Evolutionary conservation across 345 rosid species (phyloP).

Genomic region (Litchi chinensis): DNA sequence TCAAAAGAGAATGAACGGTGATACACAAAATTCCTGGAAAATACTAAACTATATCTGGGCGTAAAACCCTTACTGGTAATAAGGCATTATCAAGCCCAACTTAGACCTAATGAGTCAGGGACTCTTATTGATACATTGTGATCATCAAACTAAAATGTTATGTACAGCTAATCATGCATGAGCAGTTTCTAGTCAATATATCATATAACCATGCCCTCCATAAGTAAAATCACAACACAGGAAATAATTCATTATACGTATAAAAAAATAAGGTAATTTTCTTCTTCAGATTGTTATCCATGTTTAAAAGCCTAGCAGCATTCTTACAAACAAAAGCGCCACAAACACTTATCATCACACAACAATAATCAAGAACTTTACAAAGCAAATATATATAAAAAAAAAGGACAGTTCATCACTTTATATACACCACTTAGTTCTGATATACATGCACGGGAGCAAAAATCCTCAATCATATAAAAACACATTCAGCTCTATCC

Average conservation of each 20-base stretch:
- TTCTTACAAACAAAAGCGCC: neutral
- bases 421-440: neutral
- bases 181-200: neutral
- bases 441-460: neutral
- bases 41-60: neutral
- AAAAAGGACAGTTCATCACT: neutral
- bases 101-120: neutral
- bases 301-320: neutral
- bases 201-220: neutral
- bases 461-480: neutral
- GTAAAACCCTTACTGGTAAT: neutral
- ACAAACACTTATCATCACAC: neutral
- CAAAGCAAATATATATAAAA: no score
- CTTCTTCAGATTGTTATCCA: neutral
- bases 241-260: neutral
- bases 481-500: neutral
- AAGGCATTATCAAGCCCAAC: neutral
- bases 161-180: neutral
- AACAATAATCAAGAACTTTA: neutral
- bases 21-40: neutral
- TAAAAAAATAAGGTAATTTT: neutral
- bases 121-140: no score
- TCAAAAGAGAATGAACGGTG: neutral
- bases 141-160: neutral
- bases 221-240: neutral